phyloP scores from a whole-genome alignment of 1,284 basidiomycete species.

The Leccinum solheimii region DNA sequence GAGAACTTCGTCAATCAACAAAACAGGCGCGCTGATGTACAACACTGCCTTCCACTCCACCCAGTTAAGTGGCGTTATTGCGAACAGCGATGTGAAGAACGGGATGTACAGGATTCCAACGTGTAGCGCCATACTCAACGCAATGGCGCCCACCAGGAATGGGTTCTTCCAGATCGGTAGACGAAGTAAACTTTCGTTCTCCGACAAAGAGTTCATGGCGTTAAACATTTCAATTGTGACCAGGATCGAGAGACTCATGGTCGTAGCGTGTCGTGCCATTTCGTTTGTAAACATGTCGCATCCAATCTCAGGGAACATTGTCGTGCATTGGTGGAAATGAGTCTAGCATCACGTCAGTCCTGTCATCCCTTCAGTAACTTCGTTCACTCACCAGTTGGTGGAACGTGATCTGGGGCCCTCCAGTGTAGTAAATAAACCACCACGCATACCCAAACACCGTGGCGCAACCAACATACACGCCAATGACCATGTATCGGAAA shows the following conservation, averaged over 20 bases:
- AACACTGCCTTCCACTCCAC: constrained; percentile 95
- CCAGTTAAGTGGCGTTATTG: constrained; percentile 90
- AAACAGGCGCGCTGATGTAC: constrained; percentile 84
- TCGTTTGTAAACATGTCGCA: constrained; percentile 92
- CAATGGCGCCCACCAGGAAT: constrained; percentile 86
- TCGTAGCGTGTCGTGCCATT: constrained; percentile 86
- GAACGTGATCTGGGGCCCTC: constrained; percentile 92
- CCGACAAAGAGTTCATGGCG: constrained; percentile 98
- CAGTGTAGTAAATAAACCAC: constrained; percentile 95
- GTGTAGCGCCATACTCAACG: constrained; percentile 89
- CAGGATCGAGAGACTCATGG: constrained; percentile 92
- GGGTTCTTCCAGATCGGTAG: constrained; percentile 94
- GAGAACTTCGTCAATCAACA: constrained; percentile 88
- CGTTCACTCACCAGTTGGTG: constrained; percentile 77
- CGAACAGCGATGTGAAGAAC: constrained; percentile 89
- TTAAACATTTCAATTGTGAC: constrained; percentile 99
- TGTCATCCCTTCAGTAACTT: constrained; percentile 1
- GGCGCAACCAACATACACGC: constrained; percentile 90
- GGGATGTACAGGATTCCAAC: constrained; percentile 95
- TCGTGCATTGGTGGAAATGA: constrained; percentile 89
- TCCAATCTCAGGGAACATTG: constrained; percentile 83
- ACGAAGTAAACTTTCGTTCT: constrained; percentile 90
- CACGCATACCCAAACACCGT: constrained; percentile 98
- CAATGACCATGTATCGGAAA: constrained; percentile 93
- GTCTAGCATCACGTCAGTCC: constrained; percentile 53